A percentile compares a stretch with the other conserved stretches of the same genome.
Conservation (phyloP, 2,329 filamentous ascomycete species). For the Pseudopyricularia cyperi region DNA sequence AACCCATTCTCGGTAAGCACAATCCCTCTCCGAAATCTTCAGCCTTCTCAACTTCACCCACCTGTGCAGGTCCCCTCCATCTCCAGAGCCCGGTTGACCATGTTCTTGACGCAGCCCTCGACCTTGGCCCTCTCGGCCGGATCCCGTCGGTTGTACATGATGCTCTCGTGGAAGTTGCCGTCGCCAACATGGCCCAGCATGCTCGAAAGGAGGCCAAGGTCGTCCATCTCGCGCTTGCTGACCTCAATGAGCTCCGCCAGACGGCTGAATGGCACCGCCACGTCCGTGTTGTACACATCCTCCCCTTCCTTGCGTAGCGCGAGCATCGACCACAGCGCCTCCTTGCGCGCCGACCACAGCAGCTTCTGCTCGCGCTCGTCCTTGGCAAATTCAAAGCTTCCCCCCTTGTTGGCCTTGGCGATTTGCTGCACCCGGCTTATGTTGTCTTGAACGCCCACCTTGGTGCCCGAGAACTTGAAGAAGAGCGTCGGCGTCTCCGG, state of each 20-base stretch:
- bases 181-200: slow-evolving; percentile 86
- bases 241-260: slow-evolving; percentile 66
- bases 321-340: slow-evolving; percentile 75
- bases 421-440: slow-evolving; percentile 56
- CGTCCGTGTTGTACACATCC: slow-evolving; percentile 71
- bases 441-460: slow-evolving; percentile 65
- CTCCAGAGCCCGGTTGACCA: slow-evolving; percentile 80
- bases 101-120: slow-evolving; percentile 71
- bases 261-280: slow-evolving; percentile 66
- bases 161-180: slow-evolving; percentile 88
- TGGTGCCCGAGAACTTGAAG: slow-evolving; percentile 77
- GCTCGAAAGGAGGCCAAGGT: slow-evolving; percentile 73
- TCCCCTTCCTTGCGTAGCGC: slow-evolving; percentile 52
- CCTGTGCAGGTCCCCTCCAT: slow-evolving; percentile 89
- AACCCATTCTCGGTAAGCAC: too few species aligned
- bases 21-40: too few species aligned
- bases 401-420: slow-evolving; percentile 49
- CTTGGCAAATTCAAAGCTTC: slow-evolving; percentile 63
- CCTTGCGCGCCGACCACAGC: slow-evolving; percentile 70
- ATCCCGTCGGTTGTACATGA: slow-evolving; percentile 69
- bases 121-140: slow-evolving; percentile 61
- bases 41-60: background rate
- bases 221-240: slow-evolving; percentile 80
- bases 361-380: slow-evolving; percentile 58
- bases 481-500: slow-evolving; percentile 66